These are phyloP conservation scores for Scedosporium minutisporum DNA, from an alignment of 2,329 filamentous ascomycete species.

Conservation along the genomic window DNA sequence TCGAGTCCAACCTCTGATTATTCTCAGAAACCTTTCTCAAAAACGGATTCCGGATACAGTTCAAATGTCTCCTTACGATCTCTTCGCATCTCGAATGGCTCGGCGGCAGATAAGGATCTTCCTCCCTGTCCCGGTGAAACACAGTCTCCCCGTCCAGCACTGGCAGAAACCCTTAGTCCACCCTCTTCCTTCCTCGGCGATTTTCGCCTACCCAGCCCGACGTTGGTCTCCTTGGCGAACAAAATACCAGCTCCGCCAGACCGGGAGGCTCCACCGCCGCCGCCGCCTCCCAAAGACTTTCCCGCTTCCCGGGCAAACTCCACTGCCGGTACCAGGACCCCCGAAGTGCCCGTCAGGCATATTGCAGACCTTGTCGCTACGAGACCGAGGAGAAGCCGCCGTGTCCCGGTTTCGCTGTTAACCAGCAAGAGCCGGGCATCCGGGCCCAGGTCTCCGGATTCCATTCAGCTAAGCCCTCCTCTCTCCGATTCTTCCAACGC, in stretches of 20 bases:
- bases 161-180: not conserved
- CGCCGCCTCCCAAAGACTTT: conserved; percentile 25
- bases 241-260: conserved; percentile 6
- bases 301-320: not conserved
- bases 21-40: conserved; percentile 33
- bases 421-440: conserved; percentile 10
- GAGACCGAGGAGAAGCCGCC: conserved; percentile 11
- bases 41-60: conserved; percentile 53
- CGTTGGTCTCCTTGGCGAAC: not conserved
- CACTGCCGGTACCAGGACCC: conserved; percentile 3
- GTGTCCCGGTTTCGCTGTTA: conserved; percentile 13
- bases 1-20: conserved; percentile 34
- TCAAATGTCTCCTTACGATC: conserved; percentile 50
- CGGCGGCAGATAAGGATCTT: conserved; percentile 16
- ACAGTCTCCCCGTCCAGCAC: not conserved
- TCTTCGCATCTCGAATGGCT: conserved; percentile 25
- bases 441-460: conserved; percentile 13
- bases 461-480: conserved; percentile 17
- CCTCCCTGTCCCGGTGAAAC: not conserved
- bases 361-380: conserved; percentile 8
- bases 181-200: conserved; percentile 5
- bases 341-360: conserved; percentile 7
- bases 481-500: conserved; percentile 21
- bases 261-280: conserved; percentile 19
- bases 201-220: conserved; percentile 6